phyloP scores from a whole-genome alignment of 805 yeast genomes.

The Yarrowia divulgata region DNA sequence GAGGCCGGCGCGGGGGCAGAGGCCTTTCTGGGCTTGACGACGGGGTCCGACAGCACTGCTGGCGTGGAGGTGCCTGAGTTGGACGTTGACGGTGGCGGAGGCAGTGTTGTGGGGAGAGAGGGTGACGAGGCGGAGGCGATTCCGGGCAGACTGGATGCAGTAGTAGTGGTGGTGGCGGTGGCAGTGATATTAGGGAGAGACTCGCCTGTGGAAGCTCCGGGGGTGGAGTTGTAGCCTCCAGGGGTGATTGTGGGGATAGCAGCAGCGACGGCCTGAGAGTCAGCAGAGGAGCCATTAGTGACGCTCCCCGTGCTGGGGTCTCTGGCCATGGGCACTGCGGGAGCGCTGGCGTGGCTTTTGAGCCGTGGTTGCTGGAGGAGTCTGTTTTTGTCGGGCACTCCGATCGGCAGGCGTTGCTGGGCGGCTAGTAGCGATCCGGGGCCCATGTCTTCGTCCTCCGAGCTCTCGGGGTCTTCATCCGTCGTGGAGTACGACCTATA shows the following conservation, averaged over 20 bases:
- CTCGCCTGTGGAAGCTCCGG: constrained; percentile 17
- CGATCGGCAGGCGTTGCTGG: constrained; percentile 27
- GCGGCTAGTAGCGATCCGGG: constrained; percentile 28
- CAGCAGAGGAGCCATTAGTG: constrained; percentile 3
- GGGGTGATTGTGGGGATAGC: constrained; percentile 12
- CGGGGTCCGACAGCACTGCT: constrained; percentile 15
- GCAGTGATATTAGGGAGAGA: constrained; percentile 16
- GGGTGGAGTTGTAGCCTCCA: constrained; percentile 24
- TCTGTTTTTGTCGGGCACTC: constrained; percentile 31
- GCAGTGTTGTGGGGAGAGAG: background rate
- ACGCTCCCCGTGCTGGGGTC: background rate
- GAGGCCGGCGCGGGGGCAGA: constrained; percentile 28
- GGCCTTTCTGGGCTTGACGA: constrained; percentile 28
- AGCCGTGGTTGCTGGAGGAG: constrained; percentile 19
- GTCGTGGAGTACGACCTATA: constrained; percentile 35
- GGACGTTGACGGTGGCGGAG: constrained; percentile 2
- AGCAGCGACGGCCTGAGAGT: background rate
- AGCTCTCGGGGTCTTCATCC: constrained; percentile 38
- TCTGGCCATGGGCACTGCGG: constrained; percentile 25
- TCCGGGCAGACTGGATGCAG: background rate
- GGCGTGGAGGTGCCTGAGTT: constrained; percentile 30
- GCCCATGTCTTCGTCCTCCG: constrained; percentile 27
- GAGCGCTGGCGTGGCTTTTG: constrained; percentile 33
- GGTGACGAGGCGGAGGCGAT: constrained; percentile 8
- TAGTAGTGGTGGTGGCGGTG: too few relatives aligned